Base-by-base conservation (phyloP, 2,329 filamentous ascomycete genomes). In the Trichoderma sp. region DNA sequence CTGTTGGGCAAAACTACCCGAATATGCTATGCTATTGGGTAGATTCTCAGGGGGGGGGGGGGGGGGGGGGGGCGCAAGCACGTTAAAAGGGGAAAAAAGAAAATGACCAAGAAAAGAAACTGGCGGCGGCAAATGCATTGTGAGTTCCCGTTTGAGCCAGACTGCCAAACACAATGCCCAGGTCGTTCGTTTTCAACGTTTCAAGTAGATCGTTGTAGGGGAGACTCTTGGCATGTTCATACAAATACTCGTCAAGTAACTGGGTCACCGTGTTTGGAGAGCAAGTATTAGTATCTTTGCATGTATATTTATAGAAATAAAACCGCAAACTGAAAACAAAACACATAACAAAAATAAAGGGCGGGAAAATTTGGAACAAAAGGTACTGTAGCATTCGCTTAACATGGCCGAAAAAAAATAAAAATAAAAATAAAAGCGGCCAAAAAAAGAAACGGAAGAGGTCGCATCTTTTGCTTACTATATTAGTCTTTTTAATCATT, bases 1-100 rank as follows among this genome's bases (percentile, higher is more conserved):
- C 51, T 37, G 46, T 63, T 63, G 34, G 59, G 59, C 21, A 52
- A 63, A 21, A 34, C 18, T 63, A 11, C 59, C 59, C 59, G 30
- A 52, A 18, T 5, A 28, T 37, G 16, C 21, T 39, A 11, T 34
- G 32, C 32, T 34, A 52, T 63, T 63, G 59, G 46, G 37, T 26
- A 21, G 46, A 24, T 11, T 49, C 49, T 37, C 30, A 52, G 46
- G 46, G n/a, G n/a, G n/a, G n/a, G n/a, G n/a, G n/a, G n/a, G n/a
- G n/a, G n/a, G n/a, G n/a, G n/a, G n/a, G 46, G 46, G 59, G 46
- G 46, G 59, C 8, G 16, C 6, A 24, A 7, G 24, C 7, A 11
- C 26, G 24, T 21, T 24, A n/a, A 30, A 28, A 30, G n/a, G 11
- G 24, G 30, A 30, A 24, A 54, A 30, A 56, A 37, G 21, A 37